A percentile compares a stretch with the other conserved stretches of the same genome.
Conservation (phyloP, 768 basidiomycete genomes). For the Mycena filopes region DNA sequence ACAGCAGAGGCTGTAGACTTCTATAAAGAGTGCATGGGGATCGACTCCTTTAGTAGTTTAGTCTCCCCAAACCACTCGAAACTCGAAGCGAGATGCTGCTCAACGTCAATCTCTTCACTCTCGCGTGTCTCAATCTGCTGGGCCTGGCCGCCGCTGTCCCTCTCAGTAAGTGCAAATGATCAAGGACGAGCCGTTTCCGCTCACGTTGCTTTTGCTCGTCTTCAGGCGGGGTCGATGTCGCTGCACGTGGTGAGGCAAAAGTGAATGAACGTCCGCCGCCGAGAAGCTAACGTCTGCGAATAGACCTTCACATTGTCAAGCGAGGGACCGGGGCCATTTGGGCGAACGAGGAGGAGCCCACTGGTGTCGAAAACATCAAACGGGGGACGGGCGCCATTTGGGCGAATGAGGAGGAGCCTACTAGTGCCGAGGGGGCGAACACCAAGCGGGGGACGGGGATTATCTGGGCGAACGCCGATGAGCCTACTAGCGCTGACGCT, state of each 20-base stretch:
- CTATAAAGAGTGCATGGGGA: not conserved
- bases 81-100: not conserved
- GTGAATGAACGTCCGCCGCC: not conserved
- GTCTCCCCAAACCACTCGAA: not conserved
- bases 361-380: not conserved
- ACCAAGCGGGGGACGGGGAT: not conserved
- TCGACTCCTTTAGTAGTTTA: not conserved
- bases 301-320: not conserved
- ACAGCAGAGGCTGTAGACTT: not conserved
- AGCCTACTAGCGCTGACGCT: not conserved
- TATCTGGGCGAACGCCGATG: conserved; percentile 4
- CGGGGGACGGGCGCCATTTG: not conserved
- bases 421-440: not conserved
- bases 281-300: not conserved
- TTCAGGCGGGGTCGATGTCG: conserved; percentile 1
- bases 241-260: conserved; percentile 5
- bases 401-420: not conserved
- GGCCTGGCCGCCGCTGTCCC: conserved; percentile 2
- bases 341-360: not conserved
- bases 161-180: not conserved
- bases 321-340: conserved; percentile 1
- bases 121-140: conserved; percentile 10
- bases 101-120: no score
- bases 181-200: not conserved
- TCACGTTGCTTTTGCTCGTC: not conserved